phyloP scores from a whole-genome alignment of 257 asterid species.

The Schizonepeta tenuifolia region DNA sequence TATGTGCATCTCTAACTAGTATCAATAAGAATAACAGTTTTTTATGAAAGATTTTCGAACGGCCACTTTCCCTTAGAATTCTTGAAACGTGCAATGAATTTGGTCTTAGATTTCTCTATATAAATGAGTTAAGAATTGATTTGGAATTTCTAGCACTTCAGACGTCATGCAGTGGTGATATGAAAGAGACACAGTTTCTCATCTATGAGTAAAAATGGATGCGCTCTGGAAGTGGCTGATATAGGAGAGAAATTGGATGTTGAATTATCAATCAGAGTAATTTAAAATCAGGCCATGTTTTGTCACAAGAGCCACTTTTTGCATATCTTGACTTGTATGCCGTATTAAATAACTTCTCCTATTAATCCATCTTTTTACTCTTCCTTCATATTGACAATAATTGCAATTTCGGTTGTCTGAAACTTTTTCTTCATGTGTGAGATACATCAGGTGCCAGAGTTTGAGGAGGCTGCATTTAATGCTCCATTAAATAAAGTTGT shows the following conservation, averaged over 20 bases:
- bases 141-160: neutral
- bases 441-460: constrained; percentile 81
- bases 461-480: constrained; percentile 93
- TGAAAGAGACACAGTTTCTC: neutral
- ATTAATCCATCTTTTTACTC: constrained; percentile 11
- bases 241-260: neutral
- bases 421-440: constrained; percentile 28
- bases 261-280: neutral
- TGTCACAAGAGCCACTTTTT: constrained; percentile 1
- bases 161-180: neutral
- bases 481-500: constrained; percentile 76
- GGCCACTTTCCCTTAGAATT: neutral
- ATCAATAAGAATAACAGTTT: neutral
- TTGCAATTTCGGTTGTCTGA: constrained; percentile 9
- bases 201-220: constrained; percentile 5
- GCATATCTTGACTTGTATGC: constrained; percentile 16
- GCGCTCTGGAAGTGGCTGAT: constrained; percentile 5
- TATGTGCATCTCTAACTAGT: constrained; percentile 21
- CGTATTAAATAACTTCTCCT: neutral
- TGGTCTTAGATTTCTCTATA: neutral
- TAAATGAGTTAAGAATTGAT: neutral
- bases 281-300: constrained; percentile 9
- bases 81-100: neutral
- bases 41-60: neutral
- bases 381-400: constrained; percentile 20